Conservation (phyloP, 2,329 filamentous ascomycete species). For the Hymenoscyphus linearis region DNA sequence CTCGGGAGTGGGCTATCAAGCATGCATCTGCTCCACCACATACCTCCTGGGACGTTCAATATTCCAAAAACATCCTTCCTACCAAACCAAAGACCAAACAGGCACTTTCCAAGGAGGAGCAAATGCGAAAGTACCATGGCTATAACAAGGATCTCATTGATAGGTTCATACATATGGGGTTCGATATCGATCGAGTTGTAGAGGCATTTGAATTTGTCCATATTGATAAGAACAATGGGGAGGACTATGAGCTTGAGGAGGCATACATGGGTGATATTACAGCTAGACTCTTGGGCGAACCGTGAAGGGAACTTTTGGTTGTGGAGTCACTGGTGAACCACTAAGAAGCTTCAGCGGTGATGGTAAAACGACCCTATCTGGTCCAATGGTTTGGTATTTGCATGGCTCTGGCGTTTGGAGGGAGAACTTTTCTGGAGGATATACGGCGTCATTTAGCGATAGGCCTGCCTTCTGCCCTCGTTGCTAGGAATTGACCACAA, state of each 20-base stretch:
- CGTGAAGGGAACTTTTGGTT: slow-evolving; percentile 27
- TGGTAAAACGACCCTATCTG: not conserved
- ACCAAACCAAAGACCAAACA: slow-evolving; percentile 23
- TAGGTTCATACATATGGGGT: slow-evolving; percentile 85
- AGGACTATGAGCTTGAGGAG: slow-evolving; percentile 83
- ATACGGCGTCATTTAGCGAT: not conserved
- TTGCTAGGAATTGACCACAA: not conserved
- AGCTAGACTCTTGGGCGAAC: slow-evolving; percentile 75
- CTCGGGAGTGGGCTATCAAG: slow-evolving; percentile 84
- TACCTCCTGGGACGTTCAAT: slow-evolving; percentile 42
- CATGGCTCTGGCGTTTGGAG: not conserved
- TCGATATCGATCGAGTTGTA: slow-evolving; percentile 81
- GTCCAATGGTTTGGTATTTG: not conserved
- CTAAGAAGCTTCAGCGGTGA: not conserved
- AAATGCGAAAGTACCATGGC: slow-evolving; percentile 64
- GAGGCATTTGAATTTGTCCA: slow-evolving; percentile 76
- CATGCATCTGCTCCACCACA: slow-evolving; percentile 70
- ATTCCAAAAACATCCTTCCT: slow-evolving; percentile 32
- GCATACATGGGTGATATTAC: slow-evolving; percentile 89
- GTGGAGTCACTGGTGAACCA: not conserved
- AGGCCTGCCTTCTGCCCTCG: not conserved
- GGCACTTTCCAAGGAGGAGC: slow-evolving; percentile 24
- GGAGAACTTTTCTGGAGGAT: not conserved
- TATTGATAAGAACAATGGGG: slow-evolving; percentile 71
- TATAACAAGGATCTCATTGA: slow-evolving; percentile 82